Evolutionary conservation across 2,329 filamentous ascomycete genomes (phyloP), one percentile per base, ranked within the genome.

Genomic region (Stagonosporopsis vannaccii): DNA sequence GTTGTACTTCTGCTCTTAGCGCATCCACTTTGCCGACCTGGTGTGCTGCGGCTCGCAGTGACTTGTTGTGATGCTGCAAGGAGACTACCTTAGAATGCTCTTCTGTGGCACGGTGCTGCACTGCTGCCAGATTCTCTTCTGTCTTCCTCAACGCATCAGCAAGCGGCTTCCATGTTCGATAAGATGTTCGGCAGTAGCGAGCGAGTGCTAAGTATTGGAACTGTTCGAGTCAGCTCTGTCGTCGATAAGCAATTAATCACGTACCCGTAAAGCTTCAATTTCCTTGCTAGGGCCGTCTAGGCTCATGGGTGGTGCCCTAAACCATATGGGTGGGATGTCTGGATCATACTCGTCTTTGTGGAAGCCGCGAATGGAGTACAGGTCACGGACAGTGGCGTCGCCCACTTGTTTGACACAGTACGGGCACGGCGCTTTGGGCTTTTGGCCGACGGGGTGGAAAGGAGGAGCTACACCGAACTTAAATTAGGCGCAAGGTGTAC

Each of bases 301-400:
- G 50, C 69, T 69, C n/a, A 75, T 66, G 0, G 81, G 80, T n/a
- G 81, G 81, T 28, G 76, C 72, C 35, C 66, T 65, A 49, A 82
- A 78, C 71, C 77, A 82, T 6, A 65, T 59, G 0, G 65, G 49
- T 1, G 81, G 80, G 19, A 84, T 81, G 2, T 69, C 65, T 6
- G 66, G 59, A 51, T 83, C 80, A 54, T 78, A 75, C 49, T 80
- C 73, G 46, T 77, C 76, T 11, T 73, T 62, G 0, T 66, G 56
- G 48, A 78, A 72, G n/a, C 80, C 80, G 37, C 77, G 75, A 26
- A 84, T 75, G 4, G 75, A 77, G 59, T 77, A 82, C 11, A 83
- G 69, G 9, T 74, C 71, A 50, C 74, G 77, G 20, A 63, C 61
- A 4, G 64, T 61, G 5, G 61, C 40, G 40, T 81, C 77, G 50